Base-by-base conservation (phyloP, 345 rosid species). In the Hirschfeldia incana region DNA sequence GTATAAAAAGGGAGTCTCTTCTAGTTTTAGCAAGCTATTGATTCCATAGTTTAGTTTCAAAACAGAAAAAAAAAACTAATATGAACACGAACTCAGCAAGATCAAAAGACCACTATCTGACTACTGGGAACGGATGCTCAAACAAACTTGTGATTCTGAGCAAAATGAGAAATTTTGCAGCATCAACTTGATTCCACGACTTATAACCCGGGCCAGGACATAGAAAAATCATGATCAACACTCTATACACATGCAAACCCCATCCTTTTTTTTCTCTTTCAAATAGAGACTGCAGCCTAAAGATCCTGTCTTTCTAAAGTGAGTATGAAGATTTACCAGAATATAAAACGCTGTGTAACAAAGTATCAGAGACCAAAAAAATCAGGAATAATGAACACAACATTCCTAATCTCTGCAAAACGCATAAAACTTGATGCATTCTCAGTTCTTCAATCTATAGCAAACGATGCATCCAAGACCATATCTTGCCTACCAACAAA, bases 121-220 rank as follows among this genome's bases (percentile, higher is more conserved):
- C 37, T 53, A 74, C 55, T 55, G 15, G 21, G 30, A 39, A 17
- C 4, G 8, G n/a, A 39, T 68, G 59, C 17, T n/a, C 53, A 17
- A 27, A 7, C 65, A 75, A 49, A 39, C 59, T 53, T 39, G 79
- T 58, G 46, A 28, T 67, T n/a, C 57, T 66, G 39, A 55, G 42
- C 32, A 62, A 61, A 51, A 6, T 0, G 8, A 53, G 7, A 16
- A n/a, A 67, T 58, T 15, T 29, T 39, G 46, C n/a, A 39, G 26
- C 79, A 39, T 76, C 44, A 76, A 0, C 67, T 5, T 67, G 67
- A 75, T 12, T 74, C 33, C 26, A 51, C 51, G n/a, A 49, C 34
- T 74, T 49, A 32, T 42, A 64, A 46, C 34, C 8, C 1, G 0
- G 12, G 62, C 16, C 5, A 63, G 5, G 29, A 34, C 32, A 51